Evolutionary conservation across 2,329 filamentous ascomycete species (phyloP), one percentile per base, ranked within the genome.

Genomic region (Didymosphaeria variabile): DNA sequence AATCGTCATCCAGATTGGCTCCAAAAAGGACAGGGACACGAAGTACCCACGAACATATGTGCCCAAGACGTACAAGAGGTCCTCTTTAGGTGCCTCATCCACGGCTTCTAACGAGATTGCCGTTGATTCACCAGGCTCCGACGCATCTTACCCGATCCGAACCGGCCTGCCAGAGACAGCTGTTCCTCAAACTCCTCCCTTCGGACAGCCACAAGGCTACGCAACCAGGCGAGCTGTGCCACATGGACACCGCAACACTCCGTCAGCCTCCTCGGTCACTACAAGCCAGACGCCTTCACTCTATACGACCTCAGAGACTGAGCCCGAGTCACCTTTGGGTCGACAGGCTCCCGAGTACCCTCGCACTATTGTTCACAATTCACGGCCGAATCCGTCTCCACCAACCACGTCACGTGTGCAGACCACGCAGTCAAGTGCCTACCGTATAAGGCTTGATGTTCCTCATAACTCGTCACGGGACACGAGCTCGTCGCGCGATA

Each of bases 141-240:
- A 77, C 44, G 70, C 67, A 15, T 76, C 74, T 5, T 72, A 71
- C 54, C 68, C 68, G 4, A 55, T 76, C 13, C 69, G 70, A 7
- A 78, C 75, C 26, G 75, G 75, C 4, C 73, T 68, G 17, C 71
- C 73, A n/a, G 75, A 78, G 12, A 63, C 69, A 42, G 55, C 69
- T 17, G 46, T 73, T 42, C 64, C 69, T 36, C 66, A 70, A 3
- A 32, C 61, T 32, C 31, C 64, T 6, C 40, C 53, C 9, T 70
- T 67, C 36, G 58, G 60, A 19, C 65, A 67, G 7, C 50, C 67
- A 45, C 59, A 61, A n/a, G 63, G 58, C 15, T 75, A 72, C 59
- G 65, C 56, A 38, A 58, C 71, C 6, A 66, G 68, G 9, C 61
- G 67, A 38, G 62, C 61, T 40, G 55, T 66, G 26, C 61, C 72